These are phyloP conservation scores for Colletotrichum camelliae DNA, from an alignment of 2,329 filamentous ascomycete genomes.

Conservation along the genomic window DNA sequence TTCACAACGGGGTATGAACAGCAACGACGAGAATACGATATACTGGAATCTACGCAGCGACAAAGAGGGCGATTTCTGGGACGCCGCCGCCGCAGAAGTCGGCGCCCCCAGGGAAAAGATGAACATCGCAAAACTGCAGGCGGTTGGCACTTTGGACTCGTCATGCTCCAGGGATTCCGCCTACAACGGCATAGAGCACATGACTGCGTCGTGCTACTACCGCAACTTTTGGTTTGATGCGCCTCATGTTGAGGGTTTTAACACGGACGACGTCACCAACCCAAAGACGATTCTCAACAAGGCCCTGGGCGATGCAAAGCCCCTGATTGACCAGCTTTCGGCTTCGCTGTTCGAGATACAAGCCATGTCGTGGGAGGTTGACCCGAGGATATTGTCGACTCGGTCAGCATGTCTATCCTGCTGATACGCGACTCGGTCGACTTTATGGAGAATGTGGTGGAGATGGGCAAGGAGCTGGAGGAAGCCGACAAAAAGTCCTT, in stretches of 20 bases:
- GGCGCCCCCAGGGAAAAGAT: background rate
- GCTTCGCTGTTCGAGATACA: no score
- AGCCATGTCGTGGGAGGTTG: no score
- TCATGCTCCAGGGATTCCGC: background rate
- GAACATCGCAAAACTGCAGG: background rate
- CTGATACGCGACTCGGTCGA: no score
- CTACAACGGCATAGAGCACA: background rate
- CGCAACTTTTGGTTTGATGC: background rate
- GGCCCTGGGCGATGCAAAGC: background rate
- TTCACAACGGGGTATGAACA: background rate
- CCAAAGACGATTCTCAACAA: background rate
- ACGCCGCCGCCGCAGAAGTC: background rate
- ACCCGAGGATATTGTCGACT: no score
- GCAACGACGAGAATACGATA: background rate
- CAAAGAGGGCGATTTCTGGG: background rate
- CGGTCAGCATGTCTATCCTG: no score
- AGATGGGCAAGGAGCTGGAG: no score
- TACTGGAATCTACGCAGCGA: background rate
- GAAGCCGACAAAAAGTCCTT: no score
- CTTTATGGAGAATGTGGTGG: no score
- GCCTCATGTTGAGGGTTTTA: rapidly evolving
- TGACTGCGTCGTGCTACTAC: background rate
- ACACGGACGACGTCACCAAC: background rate
- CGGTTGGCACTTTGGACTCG: background rate
- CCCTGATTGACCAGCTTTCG: no score